Evolutionary conservation across 2,329 filamentous ascomycete species (phyloP).

Genomic region (Thielaviopsis punctulata): DNA sequence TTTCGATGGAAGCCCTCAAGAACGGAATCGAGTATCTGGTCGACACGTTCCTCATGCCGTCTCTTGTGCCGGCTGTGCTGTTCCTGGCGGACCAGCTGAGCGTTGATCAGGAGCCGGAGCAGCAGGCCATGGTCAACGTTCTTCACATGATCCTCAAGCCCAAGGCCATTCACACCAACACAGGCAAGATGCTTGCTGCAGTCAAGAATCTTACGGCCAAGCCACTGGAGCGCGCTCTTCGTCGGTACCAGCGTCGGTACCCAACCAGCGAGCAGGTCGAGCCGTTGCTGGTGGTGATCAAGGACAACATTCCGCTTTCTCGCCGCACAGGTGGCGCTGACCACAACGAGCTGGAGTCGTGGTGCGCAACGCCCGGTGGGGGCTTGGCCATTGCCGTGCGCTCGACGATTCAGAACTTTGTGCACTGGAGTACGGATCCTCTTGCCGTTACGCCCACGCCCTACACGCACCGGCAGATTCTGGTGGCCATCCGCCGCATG

Average conservation of each 20-base stretch:
- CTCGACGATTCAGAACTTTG: conserved; percentile 42
- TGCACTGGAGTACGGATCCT: conserved; percentile 48
- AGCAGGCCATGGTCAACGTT: conserved; percentile 52
- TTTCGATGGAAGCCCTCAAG: conserved; percentile 54
- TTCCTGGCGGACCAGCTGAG: conserved; percentile 57
- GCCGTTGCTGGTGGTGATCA: conserved; percentile 48
- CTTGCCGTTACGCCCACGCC: conserved; percentile 37
- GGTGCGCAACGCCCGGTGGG: conserved; percentile 38
- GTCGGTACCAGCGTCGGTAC: conserved; percentile 47
- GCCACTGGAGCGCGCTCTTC: conserved; percentile 48
- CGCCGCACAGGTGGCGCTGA: conserved; percentile 45
- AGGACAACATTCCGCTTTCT: conserved; percentile 37
- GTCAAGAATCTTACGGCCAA: conserved; percentile 57
- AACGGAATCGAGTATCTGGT: conserved; percentile 63
- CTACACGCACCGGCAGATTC: conserved; percentile 57
- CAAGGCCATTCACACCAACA: conserved; percentile 53
- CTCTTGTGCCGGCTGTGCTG: conserved; percentile 53
- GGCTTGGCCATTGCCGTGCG: conserved; percentile 42
- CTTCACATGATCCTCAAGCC: conserved; percentile 57
- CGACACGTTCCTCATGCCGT: conserved; percentile 65
- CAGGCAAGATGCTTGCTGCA: conserved; percentile 49
- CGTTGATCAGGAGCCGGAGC: conserved; percentile 43
- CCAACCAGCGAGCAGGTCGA: conserved; percentile 53
- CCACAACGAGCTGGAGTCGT: conserved; percentile 50
- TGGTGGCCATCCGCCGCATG: conserved; percentile 26